phyloP scores from a whole-genome alignment of 139 green algal species.

The Tetraselmis chui region DNA sequence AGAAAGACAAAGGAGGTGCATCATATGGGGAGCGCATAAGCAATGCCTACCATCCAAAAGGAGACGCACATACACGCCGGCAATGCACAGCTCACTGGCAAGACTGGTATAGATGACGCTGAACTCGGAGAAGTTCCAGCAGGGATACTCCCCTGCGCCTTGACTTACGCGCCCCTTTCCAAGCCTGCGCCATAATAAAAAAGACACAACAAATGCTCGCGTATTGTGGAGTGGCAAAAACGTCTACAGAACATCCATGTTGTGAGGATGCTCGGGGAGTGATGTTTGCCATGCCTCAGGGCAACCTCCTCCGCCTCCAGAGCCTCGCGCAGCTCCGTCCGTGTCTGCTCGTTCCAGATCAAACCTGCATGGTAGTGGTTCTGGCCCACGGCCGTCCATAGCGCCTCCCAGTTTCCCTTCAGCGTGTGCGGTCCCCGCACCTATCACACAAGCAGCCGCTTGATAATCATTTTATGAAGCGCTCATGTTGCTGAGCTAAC shows the following conservation, averaged over 20 bases:
- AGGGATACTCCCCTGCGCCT: conserved; percentile 19
- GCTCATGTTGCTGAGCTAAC: too few species aligned
- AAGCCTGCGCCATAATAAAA: too few species aligned
- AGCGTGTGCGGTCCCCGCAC: conserved; percentile 19
- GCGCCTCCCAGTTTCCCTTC: conserved; percentile 69
- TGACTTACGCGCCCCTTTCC: neutral
- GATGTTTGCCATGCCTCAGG: conserved; percentile 22
- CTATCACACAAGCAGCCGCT: too few species aligned
- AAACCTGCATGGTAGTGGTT: conserved; percentile 76
- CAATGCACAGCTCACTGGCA: conserved; percentile 65
- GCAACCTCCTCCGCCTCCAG: conserved; percentile 64
- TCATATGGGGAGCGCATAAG: too few species aligned
- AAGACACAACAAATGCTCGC: too few species aligned
- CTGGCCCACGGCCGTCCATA: conserved; percentile 55
- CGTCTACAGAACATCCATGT: neutral
- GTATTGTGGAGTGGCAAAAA: neutral
- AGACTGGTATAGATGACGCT: conserved; percentile 66
- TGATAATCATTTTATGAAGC: too few species aligned
- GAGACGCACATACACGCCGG: conserved; percentile 75
- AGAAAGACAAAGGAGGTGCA: neutral
- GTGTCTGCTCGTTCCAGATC: conserved; percentile 83
- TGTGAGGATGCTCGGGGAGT: neutral
- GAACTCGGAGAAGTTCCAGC: conserved; percentile 85
- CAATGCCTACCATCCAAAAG: conserved; percentile 62
- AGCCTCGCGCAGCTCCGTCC: conserved; percentile 75